Percentiles rank a stretch among this genome's conserved stretches.
Conservation (phyloP, 1,284 basidiomycete species). For the Cutaneotrichosporon sp. region DNA sequence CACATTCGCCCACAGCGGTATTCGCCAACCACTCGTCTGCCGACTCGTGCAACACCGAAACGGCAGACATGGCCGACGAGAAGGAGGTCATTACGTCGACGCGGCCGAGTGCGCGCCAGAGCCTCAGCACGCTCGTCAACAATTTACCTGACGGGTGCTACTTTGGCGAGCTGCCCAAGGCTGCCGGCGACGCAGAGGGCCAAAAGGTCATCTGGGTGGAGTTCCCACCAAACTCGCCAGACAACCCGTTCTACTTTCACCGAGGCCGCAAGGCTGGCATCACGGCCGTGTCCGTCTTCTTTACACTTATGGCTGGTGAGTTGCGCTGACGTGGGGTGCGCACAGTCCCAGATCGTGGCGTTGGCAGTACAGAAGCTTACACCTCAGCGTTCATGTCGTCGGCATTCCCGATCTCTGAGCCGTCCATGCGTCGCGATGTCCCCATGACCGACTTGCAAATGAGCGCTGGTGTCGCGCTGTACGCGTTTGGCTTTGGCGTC, state of each 20-base stretch:
- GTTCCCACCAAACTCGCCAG: conserved; percentile 54
- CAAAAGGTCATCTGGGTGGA: conserved; percentile 53
- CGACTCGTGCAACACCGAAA: too few species aligned
- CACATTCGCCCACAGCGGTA: too few species aligned
- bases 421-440: conserved; percentile 62
- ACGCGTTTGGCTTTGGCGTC: conserved; percentile 58
- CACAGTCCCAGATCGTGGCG: neutral
- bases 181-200: neutral
- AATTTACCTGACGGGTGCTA: conserved; percentile 1
- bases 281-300: conserved; percentile 57
- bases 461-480: conserved; percentile 59
- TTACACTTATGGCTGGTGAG: conserved; percentile 56
- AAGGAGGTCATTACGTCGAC: neutral
- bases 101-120: neutral
- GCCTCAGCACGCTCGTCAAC: conserved; percentile 1
- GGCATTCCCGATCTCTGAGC: conserved; percentile 57
- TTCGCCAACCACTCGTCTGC: too few species aligned
- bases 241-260: conserved; percentile 58
- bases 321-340: neutral
- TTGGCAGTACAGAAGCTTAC: neutral
- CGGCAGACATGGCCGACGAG: neutral
- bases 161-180: neutral
- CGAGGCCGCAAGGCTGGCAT: conserved; percentile 56
- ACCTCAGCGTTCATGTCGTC: conserved; percentile 54
- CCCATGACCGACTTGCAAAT: conserved; percentile 58